Evolutionary conservation across 495 filamentous ascomycete species (phyloP), one percentile per base, ranked within the genome.

Genomic region (Penicillium taxi): DNA sequence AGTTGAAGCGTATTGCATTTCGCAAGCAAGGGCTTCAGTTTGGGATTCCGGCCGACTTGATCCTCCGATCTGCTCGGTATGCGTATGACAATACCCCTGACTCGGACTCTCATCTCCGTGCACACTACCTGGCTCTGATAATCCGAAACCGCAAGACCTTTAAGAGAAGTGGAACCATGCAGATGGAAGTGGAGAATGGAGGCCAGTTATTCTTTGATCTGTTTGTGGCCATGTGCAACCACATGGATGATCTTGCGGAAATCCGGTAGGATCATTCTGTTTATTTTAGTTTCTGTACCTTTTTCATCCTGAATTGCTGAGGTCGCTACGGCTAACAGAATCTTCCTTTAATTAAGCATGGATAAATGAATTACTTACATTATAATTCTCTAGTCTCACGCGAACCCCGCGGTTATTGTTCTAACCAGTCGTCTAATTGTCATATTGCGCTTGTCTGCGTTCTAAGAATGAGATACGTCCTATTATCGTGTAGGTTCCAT

Each of bases 221-320:
- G 60, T 96, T 94, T 63, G 87, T 94, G 51, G 86, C 88, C 44
- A 84, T 96, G 84, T 91, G 86, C 74, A 94, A 93, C 66, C 86
- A 93, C 70, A 80, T 94, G 55, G 86, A 94, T 71, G 86, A 94
- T 63, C 73, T 94, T 62, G 76, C 77, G 64, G 82, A 85, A 32
- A 53, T 66, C 34, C 52, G 58, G 64, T 70, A 55, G 29, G 53
- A 46, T 45, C 14, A 19, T 27, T 37, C 22, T 31, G 9, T 4
- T 28, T 28, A 6, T 13, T 13, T 38, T 21, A 37, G 5, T 28
- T 16, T 6, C 12, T 14, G 23, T 19, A 21, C 12, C 6, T 9
- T 12, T 21, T 22, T 20, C 18, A 9, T 22, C n/a, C 18, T 20
- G 9, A 18, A 16, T 18, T 14, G 19, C 12, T 35, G 42, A 36